Percentiles rank a stretch among this genome's conserved stretches.
Evolutionary conservation across 2,329 filamentous ascomycete genomes (phyloP).

Genomic region (Metarhizium rileyi): DNA sequence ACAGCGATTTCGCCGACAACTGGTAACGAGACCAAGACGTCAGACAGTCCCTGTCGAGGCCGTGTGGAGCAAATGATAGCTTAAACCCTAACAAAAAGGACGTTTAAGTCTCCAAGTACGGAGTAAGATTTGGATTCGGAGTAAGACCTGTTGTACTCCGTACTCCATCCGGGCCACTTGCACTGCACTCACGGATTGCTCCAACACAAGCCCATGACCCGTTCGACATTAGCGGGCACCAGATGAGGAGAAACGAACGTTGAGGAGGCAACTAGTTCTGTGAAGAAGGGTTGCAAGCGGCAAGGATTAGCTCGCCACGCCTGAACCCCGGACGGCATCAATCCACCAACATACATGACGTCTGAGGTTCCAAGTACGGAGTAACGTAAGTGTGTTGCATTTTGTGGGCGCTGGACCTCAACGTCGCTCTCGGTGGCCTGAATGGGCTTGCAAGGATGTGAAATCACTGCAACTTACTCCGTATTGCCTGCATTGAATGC

Average conservation of each 20-base stretch:
- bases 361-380: not conserved
- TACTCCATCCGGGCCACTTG: not conserved
- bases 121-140: not conserved
- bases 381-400: not conserved
- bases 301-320: not conserved
- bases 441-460: not conserved
- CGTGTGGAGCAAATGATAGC: constrained; percentile 1
- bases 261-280: not conserved
- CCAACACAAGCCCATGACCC: too few species aligned
- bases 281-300: not conserved
- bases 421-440: not conserved
- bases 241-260: not conserved
- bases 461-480: not conserved
- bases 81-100: not conserved
- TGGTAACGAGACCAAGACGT: not conserved
- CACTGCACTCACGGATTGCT: not conserved
- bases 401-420: not conserved
- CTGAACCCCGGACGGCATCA: not conserved
- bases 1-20: constrained; percentile 1
- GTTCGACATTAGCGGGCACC: too few species aligned
- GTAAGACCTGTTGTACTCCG: not conserved
- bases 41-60: not conserved
- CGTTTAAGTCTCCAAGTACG: too few species aligned
- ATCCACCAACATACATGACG: not conserved
- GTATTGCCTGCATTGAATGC: not conserved